Base-by-base conservation (phyloP, 116 monocot species). In the Zostera marina region DNA sequence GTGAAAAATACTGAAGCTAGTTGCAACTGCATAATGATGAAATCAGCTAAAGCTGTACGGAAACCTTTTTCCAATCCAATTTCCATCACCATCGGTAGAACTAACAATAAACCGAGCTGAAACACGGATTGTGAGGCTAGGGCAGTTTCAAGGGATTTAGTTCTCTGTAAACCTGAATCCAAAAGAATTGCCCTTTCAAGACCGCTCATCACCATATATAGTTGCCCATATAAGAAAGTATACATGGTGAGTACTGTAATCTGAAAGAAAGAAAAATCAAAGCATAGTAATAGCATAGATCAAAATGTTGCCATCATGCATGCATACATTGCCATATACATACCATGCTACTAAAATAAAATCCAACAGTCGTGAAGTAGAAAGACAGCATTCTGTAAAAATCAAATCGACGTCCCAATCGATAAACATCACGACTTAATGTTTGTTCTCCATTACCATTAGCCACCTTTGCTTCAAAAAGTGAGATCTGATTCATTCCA, bases 381-480 rank as follows among this genome's bases (percentile, higher is more conserved):
- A 85, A 96, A 14, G 96, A 96, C 8, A 96, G 39, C 88, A 88
- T 88, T 47, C 96, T 75, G 41, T 74, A 96, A 53, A 96, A 96
- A 66, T 96, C 96, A 72, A 96, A 89, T 63, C 96, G 73, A 10
- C 82, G 80, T 61, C 96, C 96, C 62, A 96, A 58, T 8, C 96
- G 79, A 51, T 85, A 85, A 22, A 96, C 82, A 74, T 96, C 96
- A 63, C 96, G 79, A 55, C 85, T 82, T 2, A 96, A 59, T 56
- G 89, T 85, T 63, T 96, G 96, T 51, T 96, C 96, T 40, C 85
- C 96, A 78, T 96, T 96, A 25, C 96, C 96, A 76, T 80, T 89
- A 46, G 96, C 79, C 11, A 96, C 89, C 61, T 96, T 96, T 25
- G 96, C 96, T 63, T 96, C 96, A 78, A 96, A 96, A 52, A 70